Evolutionary conservation across 257 asterid species (phyloP), one percentile per base, ranked within the genome.

Genomic region (Knoxia roxburghii): DNA sequence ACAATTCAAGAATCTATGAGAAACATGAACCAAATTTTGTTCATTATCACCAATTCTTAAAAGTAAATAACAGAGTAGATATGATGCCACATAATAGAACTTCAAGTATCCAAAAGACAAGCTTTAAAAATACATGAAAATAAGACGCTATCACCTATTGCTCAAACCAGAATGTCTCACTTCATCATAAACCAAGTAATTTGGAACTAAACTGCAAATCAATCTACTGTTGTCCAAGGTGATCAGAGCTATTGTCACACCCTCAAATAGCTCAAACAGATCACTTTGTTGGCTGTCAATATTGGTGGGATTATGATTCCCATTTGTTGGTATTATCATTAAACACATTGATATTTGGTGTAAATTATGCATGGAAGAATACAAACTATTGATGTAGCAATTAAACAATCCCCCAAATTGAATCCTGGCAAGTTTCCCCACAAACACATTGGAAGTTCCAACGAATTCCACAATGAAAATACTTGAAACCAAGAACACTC

Each of bases 1-100:
- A 14, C 73, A 78, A 53, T 52, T 37, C 32, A 51, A 18, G 50
- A 26, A 68, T 10, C 35, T 17, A n/a, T n/a, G n/a, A n/a, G n/a
- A 59, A 11, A 55, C 17, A 23, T 62, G 58, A 37, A 51, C 18
- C 5, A 39, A 61, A 21, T 15, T 61, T 8, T 51, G 30, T 10
- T 51, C 65, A 45, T 33, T 26, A 26, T 41, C 49, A 57, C 58
- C 40, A 55, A 48, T 51, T 65, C 24, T 4, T n/a, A 29, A n/a
- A 30, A 63, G 50, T n/a, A 24, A 30, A 58, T 15, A n/a, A 30
- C 0, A 45, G 1, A 6, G 26, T n/a, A 68, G 26, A 24, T 21
- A 21, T 21, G 24, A 58, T 49, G 18, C 35, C 49, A 61, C 30
- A 43, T 26, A 20, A 29, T 13, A 21, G 37, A 18, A 37, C 18